Evolutionary conservation across 495 filamentous ascomycete genomes (phyloP).

Genomic region (Aspergillus egyptiacus): DNA sequence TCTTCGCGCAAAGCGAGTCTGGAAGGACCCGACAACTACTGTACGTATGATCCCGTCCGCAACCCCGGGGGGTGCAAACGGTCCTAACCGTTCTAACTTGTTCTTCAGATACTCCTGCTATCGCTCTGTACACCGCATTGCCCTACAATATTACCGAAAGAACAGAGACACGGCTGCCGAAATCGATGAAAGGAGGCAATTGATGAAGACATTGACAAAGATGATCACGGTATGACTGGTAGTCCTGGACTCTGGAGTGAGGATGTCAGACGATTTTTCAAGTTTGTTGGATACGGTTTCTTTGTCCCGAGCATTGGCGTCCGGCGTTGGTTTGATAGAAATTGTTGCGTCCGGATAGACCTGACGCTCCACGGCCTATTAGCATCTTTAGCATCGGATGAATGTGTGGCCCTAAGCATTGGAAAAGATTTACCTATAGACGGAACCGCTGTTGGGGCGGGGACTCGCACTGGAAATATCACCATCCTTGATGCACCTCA

Average conservation of each 20-base stretch:
- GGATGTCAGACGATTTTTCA: neutral
- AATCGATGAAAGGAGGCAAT: conserved; percentile 33
- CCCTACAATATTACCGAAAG: conserved; percentile 37
- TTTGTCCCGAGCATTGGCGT: conserved; percentile 3
- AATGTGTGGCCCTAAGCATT: too few species aligned
- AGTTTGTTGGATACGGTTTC: neutral
- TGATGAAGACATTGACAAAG: conserved; percentile 26
- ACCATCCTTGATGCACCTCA: too few species aligned
- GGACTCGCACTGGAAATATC: too few species aligned
- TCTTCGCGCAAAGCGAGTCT: conserved; percentile 16
- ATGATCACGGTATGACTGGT: conserved; percentile 13
- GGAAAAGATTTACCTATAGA: too few species aligned
- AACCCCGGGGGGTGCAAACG: neutral
- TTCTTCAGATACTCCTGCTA: conserved; percentile 39
- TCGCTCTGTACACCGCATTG: conserved; percentile 33
- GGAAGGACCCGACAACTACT: conserved; percentile 30
- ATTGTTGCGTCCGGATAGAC: conserved; percentile 11
- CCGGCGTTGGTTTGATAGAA: conserved; percentile 1
- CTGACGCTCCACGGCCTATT: conserved; percentile 1
- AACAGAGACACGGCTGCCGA: conserved; percentile 32
- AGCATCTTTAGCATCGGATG: neutral
- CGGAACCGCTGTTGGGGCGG: too few species aligned
- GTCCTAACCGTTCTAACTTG: neutral
- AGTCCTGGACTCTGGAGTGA: neutral
- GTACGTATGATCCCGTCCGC: conserved; percentile 23